Conservation (phyloP, 2,329 filamentous ascomycete species). For the Pezizomycotina sp. region DNA sequence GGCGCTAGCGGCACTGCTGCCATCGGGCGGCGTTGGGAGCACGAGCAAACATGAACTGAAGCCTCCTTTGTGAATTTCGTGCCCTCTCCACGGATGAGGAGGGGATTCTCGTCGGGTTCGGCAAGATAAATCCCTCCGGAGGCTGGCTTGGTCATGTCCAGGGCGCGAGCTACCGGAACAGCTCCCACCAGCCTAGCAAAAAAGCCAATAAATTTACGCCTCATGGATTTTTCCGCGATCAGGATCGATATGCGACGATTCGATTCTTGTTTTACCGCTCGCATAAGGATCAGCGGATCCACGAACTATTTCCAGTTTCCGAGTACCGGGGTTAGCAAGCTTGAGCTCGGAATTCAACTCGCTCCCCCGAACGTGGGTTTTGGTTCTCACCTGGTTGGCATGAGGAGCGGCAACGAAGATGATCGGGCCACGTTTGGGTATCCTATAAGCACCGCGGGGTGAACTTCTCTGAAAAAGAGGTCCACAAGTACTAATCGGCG, state of each 20-base stretch:
- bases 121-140: slow-evolving; percentile 73
- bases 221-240: slow-evolving; percentile 89
- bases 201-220: slow-evolving; percentile 74
- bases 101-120: slow-evolving; percentile 70
- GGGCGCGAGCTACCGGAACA: slow-evolving; percentile 80
- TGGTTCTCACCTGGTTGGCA: slow-evolving; percentile 62
- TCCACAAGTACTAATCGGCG: slow-evolving; percentile 51
- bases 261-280: slow-evolving; percentile 71
- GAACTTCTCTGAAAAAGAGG: slow-evolving; percentile 94
- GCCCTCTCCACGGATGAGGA: slow-evolving; percentile 58
- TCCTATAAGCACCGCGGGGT: slow-evolving; percentile 91
- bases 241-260: slow-evolving; percentile 80
- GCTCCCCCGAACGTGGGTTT: background rate
- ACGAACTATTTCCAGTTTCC: slow-evolving; percentile 59
- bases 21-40: slow-evolving; percentile 46
- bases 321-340: slow-evolving; percentile 15
- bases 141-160: slow-evolving; percentile 71
- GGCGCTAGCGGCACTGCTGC: slow-evolving; percentile 56
- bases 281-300: slow-evolving; percentile 84
- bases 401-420: slow-evolving; percentile 94
- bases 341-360: slow-evolving; percentile 3
- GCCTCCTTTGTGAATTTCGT: slow-evolving; percentile 68
- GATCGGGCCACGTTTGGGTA: slow-evolving; percentile 72
- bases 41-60: slow-evolving; percentile 66
- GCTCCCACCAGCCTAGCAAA: slow-evolving; percentile 70